A percentile compares a stretch with the other conserved stretches of the same genome.
These are phyloP conservation scores for Camellia sinensis DNA, from an alignment of 148 eudicot genomes.

Conservation along the genomic window DNA sequence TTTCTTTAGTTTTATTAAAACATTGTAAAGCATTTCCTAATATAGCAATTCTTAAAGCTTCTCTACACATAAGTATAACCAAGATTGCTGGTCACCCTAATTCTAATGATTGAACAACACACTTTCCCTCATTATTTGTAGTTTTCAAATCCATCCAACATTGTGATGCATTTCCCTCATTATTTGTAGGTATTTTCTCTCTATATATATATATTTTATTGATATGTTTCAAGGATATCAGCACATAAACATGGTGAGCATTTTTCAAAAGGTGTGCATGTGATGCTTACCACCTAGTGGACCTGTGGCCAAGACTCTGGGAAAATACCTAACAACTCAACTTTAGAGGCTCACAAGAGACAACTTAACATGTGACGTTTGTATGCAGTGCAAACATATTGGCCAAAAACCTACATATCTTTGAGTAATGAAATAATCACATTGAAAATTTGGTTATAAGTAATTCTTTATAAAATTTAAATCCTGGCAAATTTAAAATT, in stretches of 20 bases:
- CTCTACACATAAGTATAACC: background rate
- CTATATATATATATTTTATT: background rate
- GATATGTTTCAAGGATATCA: background rate
- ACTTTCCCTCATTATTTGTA: background rate
- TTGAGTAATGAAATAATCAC: background rate
- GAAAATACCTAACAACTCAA: background rate
- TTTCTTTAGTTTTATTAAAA: background rate
- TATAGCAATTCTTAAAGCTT: conserved; percentile 1
- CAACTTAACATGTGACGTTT: background rate
- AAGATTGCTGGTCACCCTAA: background rate
- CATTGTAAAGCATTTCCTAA: background rate
- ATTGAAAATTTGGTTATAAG: background rate
- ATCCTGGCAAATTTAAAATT: background rate
- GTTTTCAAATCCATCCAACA: background rate
- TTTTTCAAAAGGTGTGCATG: background rate
- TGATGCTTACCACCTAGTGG: background rate
- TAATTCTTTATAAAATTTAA: too few species aligned
- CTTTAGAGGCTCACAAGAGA: background rate
- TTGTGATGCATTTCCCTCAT: too few species aligned
- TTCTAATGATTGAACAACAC: background rate
- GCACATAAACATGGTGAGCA: background rate
- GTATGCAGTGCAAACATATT: background rate
- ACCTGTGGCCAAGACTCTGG: background rate
- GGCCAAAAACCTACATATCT: background rate
- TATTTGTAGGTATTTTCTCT: too few species aligned